Evolutionary conservation across 129 eudicot species (phyloP), one percentile per base, ranked within the genome.

Genomic region (Logfia minima): DNA sequence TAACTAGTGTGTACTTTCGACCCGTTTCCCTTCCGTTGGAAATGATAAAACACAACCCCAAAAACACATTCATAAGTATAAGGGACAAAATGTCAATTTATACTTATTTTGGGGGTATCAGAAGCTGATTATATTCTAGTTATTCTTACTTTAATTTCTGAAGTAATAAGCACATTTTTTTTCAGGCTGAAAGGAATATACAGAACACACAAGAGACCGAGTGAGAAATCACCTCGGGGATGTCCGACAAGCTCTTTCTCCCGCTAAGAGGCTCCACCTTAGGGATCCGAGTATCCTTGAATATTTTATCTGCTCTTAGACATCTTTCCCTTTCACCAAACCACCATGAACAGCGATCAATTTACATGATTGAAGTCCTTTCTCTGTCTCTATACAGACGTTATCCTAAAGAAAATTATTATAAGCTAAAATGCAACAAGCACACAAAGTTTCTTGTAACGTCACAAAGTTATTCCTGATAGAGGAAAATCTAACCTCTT

Each of bases 331-430:
- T 80, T 80, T 86, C 85, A 78, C 97, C 87, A 93, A 86, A 55
- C 98, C 98, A 55, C 90, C 98, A 83, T 90, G 98, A 29, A 93
- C 98, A 41, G 97, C 98, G 4, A 93, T 86, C 81, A 93, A 71
- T 75, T 85, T 93, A 78, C 97, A 90, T 3, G 75, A 82, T 81
- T 85, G 83, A 14, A 87, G 60, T 53, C 98, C 98, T 56, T 85
- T 83, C 37, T 84, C 82, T 0, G 88, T 93, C 79, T 90, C 87
- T 79, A 90, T 86, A 79, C 71, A 43, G 6, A 93, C 98, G 79
- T 89, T 66, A 68, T 93, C 97, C 98, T 93, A 51, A n/a, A 65
- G 11, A 74, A 23, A 51, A 56, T 14, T 24, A 77, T 72, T 28
- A 18, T 65, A 29, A 63, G 69, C 31, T 19, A 58, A 24, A 59